Evolutionary conservation across 1,284 basidiomycete species (phyloP).

Genomic region (Salmacisia buchloeana): DNA sequence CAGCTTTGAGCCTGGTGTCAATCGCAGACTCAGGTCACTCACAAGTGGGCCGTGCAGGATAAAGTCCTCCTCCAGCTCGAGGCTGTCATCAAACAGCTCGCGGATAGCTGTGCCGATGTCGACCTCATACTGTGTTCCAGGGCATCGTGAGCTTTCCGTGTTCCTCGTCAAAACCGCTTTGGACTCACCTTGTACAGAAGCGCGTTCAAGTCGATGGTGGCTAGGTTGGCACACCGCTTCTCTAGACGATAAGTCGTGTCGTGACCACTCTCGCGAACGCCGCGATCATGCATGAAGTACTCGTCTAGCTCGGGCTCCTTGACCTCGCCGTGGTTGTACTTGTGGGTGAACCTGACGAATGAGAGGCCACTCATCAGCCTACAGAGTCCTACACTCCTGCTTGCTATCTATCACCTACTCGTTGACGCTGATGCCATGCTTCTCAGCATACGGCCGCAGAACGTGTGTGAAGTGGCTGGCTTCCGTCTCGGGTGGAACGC

Average conservation of each 20-base stretch:
- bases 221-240: slow-evolving; percentile 84
- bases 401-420: slow-evolving; percentile 54
- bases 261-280: slow-evolving; percentile 76
- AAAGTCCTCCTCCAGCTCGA: slow-evolving; percentile 89
- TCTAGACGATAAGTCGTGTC: slow-evolving; percentile 97
- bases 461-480: slow-evolving; percentile 96
- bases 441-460: slow-evolving; percentile 85
- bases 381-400: background rate
- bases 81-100: slow-evolving; percentile 84
- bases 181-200: slow-evolving; percentile 65
- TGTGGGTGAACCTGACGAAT: slow-evolving; percentile 68
- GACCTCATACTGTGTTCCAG: slow-evolving; percentile 48
- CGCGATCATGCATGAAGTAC: slow-evolving; percentile 94
- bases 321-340: slow-evolving; percentile 79
- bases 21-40: background rate
- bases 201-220: slow-evolving; percentile 90
- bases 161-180: too few species aligned
- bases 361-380: background rate
- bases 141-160: background rate
- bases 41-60: slow-evolving; percentile 27
- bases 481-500: slow-evolving; percentile 96
- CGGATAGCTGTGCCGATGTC: slow-evolving; percentile 64
- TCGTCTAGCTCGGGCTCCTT: slow-evolving; percentile 86
- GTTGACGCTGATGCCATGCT: slow-evolving; percentile 88
- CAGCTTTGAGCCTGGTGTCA: slow-evolving; percentile 48